These are phyloP conservation scores for Barnettozyma wickerhamii DNA, from an alignment of 805 yeast genomes.

Conservation along the genomic window DNA sequence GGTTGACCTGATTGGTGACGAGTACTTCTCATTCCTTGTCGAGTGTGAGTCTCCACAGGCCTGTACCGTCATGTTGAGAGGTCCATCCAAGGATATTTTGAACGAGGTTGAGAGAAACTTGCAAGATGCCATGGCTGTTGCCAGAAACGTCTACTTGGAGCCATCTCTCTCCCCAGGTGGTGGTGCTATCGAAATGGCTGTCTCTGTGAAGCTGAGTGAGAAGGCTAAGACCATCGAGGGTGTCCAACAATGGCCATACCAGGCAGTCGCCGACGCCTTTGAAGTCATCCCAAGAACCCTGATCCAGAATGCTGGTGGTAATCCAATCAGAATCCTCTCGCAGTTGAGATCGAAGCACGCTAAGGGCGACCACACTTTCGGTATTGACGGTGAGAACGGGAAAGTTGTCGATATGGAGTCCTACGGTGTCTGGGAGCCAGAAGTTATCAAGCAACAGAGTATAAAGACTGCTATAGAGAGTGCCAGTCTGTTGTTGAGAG, in stretches of 20 bases:
- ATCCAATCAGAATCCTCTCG: conserved; percentile 84
- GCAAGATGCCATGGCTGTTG: conserved; percentile 98
- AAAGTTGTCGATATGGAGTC: conserved; percentile 92
- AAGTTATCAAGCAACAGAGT: conserved; percentile 94
- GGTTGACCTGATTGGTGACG: conserved; percentile 95
- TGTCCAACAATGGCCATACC: conserved; percentile 97
- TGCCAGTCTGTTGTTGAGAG: conserved; percentile 91
- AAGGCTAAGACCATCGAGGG: conserved; percentile 92
- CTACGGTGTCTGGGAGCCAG: conserved; percentile 99
- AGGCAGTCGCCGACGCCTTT: conserved; percentile 97
- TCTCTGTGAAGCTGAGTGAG: conserved; percentile 81
- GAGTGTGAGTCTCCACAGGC: conserved; percentile 86
- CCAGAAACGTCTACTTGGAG: conserved; percentile 90
- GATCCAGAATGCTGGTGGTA: conserved; percentile 97
- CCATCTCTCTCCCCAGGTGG: conserved; percentile 98
- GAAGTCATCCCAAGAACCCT: conserved; percentile 98
- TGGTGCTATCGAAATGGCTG: conserved; percentile 99
- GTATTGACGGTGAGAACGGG: conserved; percentile 94
- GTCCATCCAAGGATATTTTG: conserved; percentile 94
- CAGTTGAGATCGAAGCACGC: conserved; percentile 96
- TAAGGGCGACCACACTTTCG: conserved; percentile 77
- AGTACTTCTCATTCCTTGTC: conserved; percentile 82
- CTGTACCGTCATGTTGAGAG: conserved; percentile 88
- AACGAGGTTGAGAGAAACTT: conserved; percentile 95
- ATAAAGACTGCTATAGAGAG: conserved; percentile 97